Evolutionary conservation across 257 asterid genomes (phyloP).

Genomic region (Thymus quinquecostatus): DNA sequence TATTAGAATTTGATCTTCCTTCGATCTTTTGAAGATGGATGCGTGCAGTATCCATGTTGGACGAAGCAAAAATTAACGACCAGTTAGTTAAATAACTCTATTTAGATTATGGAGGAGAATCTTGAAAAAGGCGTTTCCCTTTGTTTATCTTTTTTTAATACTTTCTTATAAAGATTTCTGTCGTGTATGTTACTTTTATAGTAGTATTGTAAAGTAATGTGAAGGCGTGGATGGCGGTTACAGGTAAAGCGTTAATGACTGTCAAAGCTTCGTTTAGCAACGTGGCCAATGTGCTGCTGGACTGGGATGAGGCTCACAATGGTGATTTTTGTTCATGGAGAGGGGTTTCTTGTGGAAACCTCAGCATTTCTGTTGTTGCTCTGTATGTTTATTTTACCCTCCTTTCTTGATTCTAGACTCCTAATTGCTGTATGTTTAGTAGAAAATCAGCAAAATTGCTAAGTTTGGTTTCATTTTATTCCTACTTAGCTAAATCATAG

Average conservation of each 20-base stretch:
- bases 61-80: slow-evolving; percentile 8
- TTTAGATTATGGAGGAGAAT: neutral
- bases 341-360: slow-evolving; percentile 80
- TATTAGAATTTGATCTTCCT: neutral
- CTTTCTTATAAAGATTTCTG: neutral
- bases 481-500: neutral
- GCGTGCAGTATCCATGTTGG: neutral
- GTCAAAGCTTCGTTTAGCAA: slow-evolving; percentile 86
- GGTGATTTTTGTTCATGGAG: slow-evolving; percentile 91
- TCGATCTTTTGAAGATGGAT: neutral
- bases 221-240: slow-evolving; percentile 9
- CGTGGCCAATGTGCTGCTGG: slow-evolving; percentile 74
- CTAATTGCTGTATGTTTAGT: neutral
- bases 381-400: slow-evolving; percentile 52
- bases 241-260: slow-evolving; percentile 85
- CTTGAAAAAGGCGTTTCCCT: neutral
- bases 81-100: neutral
- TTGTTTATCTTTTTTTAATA: slow-evolving; percentile 1
- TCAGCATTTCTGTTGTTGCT: slow-evolving; percentile 76
- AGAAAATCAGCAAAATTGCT: neutral
- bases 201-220: neutral
- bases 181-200: neutral
- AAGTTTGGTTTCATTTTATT: neutral
- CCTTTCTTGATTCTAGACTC: neutral
- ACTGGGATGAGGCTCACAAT: slow-evolving; percentile 86